Conservation (phyloP, 139 green algal genomes). For the Nannochloris sp. region DNA sequence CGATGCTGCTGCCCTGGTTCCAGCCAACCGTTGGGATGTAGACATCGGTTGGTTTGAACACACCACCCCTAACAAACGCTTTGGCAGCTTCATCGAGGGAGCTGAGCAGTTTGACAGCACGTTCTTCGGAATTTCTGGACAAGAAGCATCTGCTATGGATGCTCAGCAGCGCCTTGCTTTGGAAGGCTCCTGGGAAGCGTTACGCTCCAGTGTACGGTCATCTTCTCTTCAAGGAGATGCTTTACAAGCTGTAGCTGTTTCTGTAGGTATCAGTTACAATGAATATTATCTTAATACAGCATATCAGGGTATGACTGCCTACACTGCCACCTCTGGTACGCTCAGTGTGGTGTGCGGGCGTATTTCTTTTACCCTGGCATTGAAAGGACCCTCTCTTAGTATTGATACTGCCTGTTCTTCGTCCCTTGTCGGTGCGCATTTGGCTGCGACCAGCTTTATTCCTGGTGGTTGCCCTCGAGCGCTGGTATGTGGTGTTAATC, state of each 20-base stretch:
- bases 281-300: conserved; percentile 7
- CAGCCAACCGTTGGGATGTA: conserved; percentile 51
- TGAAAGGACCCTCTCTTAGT: conserved; percentile 57
- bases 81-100: conserved; percentile 39
- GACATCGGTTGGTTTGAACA: conserved; percentile 14
- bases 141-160: conserved; percentile 65
- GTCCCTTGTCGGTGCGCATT: conserved; percentile 63
- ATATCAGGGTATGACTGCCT: conserved; percentile 10
- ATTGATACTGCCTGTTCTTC: conserved; percentile 81
- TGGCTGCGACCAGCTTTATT: conserved; percentile 38
- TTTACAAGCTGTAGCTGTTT: conserved; percentile 1
- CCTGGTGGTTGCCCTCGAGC: not conserved
- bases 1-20: conserved; percentile 22
- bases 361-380: conserved; percentile 63
- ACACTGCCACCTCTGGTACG: conserved; percentile 34
- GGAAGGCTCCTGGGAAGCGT: conserved; percentile 26
- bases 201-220: not conserved
- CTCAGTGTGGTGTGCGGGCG: conserved; percentile 53
- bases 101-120: conserved; percentile 61
- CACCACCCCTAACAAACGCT: conserved; percentile 21
- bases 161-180: conserved; percentile 69
- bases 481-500: conserved; percentile 35
- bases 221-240: not conserved
- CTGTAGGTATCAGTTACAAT: conserved; percentile 29
- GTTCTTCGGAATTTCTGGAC: conserved; percentile 47